phyloP scores from a whole-genome alignment of 257 asterid genomes.

The Solanum sejunctum region DNA sequence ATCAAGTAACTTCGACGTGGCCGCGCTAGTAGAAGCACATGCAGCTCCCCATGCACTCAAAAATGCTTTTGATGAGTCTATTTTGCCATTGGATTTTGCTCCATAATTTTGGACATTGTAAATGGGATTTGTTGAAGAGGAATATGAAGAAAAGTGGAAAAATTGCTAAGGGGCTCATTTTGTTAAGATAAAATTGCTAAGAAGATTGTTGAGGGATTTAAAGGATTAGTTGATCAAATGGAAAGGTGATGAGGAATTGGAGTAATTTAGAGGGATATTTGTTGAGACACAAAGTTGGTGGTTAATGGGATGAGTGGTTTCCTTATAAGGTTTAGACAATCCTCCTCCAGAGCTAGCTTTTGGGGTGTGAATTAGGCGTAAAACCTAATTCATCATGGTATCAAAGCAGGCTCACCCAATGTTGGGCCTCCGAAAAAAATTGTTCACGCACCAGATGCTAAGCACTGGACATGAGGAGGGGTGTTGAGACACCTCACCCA shows the following conservation, averaged over 20 bases:
- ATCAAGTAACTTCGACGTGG: not conserved
- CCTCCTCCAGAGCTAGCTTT: too few species aligned
- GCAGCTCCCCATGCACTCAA: not conserved
- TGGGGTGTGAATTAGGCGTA: too few species aligned
- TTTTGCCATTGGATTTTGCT: not conserved
- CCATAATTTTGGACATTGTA: not conserved
- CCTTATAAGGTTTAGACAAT: too few species aligned
- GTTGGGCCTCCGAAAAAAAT: too few species aligned
- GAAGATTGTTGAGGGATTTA: not conserved
- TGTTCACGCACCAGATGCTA: too few species aligned
- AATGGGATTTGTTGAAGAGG: not conserved
- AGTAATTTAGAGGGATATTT: not conserved
- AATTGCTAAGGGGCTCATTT: not conserved
- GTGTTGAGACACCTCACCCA: too few species aligned
- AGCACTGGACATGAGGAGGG: too few species aligned
- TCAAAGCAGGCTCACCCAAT: too few species aligned
- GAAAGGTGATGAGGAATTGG: not conserved
- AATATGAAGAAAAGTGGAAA: not conserved
- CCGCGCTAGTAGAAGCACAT: too few species aligned
- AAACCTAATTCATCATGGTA: too few species aligned
- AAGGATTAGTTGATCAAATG: not conserved
- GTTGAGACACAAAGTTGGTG: too few species aligned
- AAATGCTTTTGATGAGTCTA: not conserved
- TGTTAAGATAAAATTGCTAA: not conserved
- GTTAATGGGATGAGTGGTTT: too few species aligned